Conservation (phyloP, 345 rosid species). For the Iberis pinnata region DNA sequence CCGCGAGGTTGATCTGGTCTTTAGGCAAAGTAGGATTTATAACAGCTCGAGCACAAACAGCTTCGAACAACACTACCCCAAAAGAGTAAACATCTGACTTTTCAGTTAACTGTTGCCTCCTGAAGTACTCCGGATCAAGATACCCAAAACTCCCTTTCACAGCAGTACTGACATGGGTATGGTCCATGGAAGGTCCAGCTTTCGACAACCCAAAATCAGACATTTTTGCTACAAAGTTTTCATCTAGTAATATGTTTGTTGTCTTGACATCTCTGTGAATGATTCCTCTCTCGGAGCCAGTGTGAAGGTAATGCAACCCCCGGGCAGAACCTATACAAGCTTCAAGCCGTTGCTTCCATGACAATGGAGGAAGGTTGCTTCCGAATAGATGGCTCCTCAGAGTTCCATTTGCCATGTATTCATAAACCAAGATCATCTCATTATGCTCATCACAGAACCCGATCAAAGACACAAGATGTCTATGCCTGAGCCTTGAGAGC, state of each 20-base stretch:
- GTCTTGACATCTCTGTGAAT: constrained; percentile 91
- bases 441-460: constrained; percentile 83
- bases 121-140: constrained; percentile 82
- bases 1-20: constrained; percentile 92
- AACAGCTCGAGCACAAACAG: constrained; percentile 79
- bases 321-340: constrained; percentile 76
- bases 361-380: constrained; percentile 52
- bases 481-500: constrained; percentile 83
- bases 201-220: constrained; percentile 83
- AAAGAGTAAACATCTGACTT: constrained; percentile 90
- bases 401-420: constrained; percentile 86
- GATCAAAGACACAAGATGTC: constrained; percentile 79
- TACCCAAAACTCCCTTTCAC: constrained; percentile 94
- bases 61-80: constrained; percentile 80
- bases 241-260: constrained; percentile 72
- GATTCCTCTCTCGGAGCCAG: constrained; percentile 79
- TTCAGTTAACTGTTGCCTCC: constrained; percentile 78
- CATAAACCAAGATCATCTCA: constrained; percentile 94
- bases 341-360: constrained; percentile 80
- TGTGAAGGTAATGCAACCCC: constrained; percentile 92
- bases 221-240: constrained; percentile 77
- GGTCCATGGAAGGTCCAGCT: constrained; percentile 83
- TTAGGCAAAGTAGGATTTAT: constrained; percentile 81
- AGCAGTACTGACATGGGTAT: constrained; percentile 88
- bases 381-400: constrained; percentile 83